phyloP scores from a whole-genome alignment of 1,139 yeast species.

The Kluyveromyces marxianus region DNA sequence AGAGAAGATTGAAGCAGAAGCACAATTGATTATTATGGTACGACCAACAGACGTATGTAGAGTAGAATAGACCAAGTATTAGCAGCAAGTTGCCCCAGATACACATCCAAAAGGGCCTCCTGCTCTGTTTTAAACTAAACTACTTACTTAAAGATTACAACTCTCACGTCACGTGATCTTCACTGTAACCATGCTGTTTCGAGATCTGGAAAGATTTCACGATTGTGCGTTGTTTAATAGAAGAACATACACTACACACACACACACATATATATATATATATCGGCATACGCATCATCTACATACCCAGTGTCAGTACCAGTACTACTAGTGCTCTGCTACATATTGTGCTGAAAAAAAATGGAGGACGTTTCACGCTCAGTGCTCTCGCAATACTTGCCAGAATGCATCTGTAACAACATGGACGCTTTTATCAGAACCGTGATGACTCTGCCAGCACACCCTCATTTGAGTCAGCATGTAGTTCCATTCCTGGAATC shows the following conservation, averaged over 20 bases:
- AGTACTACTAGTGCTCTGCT: no score
- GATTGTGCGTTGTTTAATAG: no score
- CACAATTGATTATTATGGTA: background rate
- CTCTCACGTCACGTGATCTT: background rate
- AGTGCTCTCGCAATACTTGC: background rate
- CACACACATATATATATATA: no score
- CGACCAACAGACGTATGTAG: no score
- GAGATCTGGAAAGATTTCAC: background rate
- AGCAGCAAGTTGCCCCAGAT: background rate
- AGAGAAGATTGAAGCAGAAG: background rate
- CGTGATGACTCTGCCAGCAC: background rate
- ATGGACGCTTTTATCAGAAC: background rate
- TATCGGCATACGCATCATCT: no score
- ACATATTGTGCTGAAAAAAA: no score
- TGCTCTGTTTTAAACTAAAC: background rate
- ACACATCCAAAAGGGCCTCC: background rate
- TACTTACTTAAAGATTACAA: background rate
- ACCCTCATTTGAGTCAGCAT: background rate
- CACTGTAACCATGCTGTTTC: background rate
- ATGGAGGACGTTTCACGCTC: no score
- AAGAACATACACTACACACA: no score
- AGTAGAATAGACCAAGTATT: no score
- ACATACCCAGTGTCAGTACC: no score
- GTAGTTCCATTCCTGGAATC: conserved; percentile 11
- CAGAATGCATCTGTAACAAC: background rate